A percentile compares a stretch with the other conserved stretches of the same genome.
Evolutionary conservation across 2,329 filamentous ascomycete species (phyloP).

Genomic region (Diaporthe australafricana): DNA sequence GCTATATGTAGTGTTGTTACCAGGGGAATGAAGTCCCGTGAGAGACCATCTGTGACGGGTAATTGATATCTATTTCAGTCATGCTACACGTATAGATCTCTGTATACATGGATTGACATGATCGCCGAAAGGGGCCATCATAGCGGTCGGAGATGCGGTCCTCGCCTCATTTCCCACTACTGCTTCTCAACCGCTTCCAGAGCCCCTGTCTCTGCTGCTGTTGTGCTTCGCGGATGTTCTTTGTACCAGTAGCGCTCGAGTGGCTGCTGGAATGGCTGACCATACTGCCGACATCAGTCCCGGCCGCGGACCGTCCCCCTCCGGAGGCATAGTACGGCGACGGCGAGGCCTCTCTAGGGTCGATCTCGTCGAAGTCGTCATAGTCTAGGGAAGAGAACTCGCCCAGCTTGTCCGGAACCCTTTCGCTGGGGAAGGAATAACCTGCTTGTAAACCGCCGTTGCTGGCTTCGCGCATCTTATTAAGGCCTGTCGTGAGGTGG

Average conservation of each 20-base stretch:
- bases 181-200: constrained; percentile 43
- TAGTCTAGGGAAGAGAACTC: constrained; percentile 33
- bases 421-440: constrained; percentile 32
- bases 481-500: constrained; percentile 46
- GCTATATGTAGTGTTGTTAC: not conserved
- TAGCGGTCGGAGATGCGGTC: constrained; percentile 5
- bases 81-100: not conserved
- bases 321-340: constrained; percentile 58
- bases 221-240: not conserved
- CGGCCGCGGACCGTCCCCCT: constrained; percentile 39
- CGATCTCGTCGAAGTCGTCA: constrained; percentile 53
- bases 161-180: constrained; percentile 36
- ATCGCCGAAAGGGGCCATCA: constrained; percentile 11
- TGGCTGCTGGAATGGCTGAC: constrained; percentile 1
- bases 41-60: constrained; percentile 5
- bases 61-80: not conserved
- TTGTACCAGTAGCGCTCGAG: not conserved
- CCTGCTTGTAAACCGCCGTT: constrained; percentile 15
- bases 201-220: constrained; percentile 39
- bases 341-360: constrained; percentile 56
- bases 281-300: constrained; percentile 11
- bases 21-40: not conserved
- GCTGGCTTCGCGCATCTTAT: constrained; percentile 47
- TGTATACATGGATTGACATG: constrained; percentile 1
- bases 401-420: constrained; percentile 36